phyloP scores from a whole-genome alignment of 768 basidiomycete genomes.

The Dentipellis sp. region DNA sequence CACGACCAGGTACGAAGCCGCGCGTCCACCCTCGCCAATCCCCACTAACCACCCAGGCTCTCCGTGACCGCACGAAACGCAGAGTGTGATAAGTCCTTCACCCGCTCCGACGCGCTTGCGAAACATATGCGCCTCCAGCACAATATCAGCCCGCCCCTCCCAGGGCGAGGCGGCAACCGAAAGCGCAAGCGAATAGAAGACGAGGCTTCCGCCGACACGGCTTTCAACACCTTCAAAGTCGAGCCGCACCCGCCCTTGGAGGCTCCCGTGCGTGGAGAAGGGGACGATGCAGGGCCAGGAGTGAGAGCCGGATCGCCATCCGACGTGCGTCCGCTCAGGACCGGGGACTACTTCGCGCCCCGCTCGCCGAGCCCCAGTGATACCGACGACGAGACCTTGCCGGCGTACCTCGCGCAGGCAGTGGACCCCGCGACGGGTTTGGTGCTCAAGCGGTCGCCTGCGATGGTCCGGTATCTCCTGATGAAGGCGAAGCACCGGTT shows the following conservation, averaged over 20 bases:
- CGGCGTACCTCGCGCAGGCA: constrained; percentile 40
- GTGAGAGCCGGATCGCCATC: background rate
- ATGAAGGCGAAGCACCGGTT: constrained; percentile 74
- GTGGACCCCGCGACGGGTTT: constrained; percentile 49
- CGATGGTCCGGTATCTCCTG: constrained; percentile 63
- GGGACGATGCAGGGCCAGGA: background rate
- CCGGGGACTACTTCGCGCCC: background rate
- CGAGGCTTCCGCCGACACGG: constrained; percentile 10
- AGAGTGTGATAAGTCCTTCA: constrained; percentile 96
- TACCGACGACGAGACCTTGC: constrained; percentile 32
- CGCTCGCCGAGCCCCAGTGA: constrained; percentile 19
- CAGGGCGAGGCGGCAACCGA: constrained; percentile 59
- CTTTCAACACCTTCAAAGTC: constrained; percentile 15
- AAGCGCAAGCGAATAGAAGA: constrained; percentile 55
- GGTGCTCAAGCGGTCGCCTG: constrained; percentile 61
- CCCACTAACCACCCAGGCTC: background rate
- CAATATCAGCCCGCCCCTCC: constrained; percentile 64
- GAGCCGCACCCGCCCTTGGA: constrained; percentile 8
- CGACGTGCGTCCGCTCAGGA: constrained; percentile 3
- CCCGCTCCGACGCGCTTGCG: constrained; percentile 86
- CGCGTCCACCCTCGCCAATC: background rate
- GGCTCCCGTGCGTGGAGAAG: constrained; percentile 4
- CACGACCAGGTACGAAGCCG: constrained; percentile 54
- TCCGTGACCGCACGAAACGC: background rate
- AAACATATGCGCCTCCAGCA: constrained; percentile 91